Evolutionary conservation across 306 rosid genomes (phyloP).

Genomic region (Acacia confusa): DNA sequence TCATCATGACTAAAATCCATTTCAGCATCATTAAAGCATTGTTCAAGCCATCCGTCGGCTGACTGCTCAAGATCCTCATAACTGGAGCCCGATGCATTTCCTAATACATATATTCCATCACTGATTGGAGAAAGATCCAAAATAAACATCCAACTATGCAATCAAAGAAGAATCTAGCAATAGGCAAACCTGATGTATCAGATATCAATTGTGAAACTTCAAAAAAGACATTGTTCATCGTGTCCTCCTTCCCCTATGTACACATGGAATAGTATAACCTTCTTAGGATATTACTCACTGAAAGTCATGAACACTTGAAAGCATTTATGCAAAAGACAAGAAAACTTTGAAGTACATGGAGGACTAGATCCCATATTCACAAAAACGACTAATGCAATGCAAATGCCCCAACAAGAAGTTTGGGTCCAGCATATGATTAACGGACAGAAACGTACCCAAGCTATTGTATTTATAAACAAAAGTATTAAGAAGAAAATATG

Average conservation of each 20-base stretch:
- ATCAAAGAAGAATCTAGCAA: constrained; percentile 15
- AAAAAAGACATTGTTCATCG: constrained; percentile 43
- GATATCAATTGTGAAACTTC: constrained; percentile 53
- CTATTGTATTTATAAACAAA: background rate
- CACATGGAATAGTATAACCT: constrained; percentile 15
- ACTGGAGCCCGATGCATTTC: constrained; percentile 48
- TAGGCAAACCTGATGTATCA: constrained; percentile 57
- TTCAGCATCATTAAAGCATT: constrained; percentile 66
- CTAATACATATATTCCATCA: constrained; percentile 41
- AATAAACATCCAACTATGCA: constrained; percentile 3
- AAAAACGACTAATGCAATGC: background rate
- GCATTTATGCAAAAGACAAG: background rate
- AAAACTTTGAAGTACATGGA: background rate
- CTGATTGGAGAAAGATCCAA: constrained; percentile 15
- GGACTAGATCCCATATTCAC: background rate
- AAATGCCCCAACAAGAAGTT: background rate
- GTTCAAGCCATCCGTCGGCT: constrained; percentile 76
- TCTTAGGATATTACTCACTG: background rate
- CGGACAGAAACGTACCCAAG: background rate
- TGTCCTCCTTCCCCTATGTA: constrained; percentile 56
- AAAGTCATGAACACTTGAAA: background rate
- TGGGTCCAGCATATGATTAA: background rate
- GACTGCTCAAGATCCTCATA: constrained; percentile 59
- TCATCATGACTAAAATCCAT: constrained; percentile 64
- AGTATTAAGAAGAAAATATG: background rate